Conservation (phyloP, 495 filamentous ascomycete species). For the Daldinia bambusicola region DNA sequence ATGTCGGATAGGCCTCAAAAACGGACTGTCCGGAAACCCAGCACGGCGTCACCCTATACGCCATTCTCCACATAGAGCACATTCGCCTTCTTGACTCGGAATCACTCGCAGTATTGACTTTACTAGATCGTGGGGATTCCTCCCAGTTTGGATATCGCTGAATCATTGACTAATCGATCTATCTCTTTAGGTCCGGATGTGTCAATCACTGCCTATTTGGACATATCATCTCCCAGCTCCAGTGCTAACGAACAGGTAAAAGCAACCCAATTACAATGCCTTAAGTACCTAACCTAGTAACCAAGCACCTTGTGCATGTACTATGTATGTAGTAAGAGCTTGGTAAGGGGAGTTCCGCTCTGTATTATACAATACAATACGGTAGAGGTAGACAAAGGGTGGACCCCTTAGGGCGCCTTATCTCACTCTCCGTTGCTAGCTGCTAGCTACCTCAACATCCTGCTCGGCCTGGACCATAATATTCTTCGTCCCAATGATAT, state of each 20-base stretch:
- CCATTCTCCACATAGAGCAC: constrained; percentile 7
- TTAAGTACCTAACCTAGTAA: background rate
- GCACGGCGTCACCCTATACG: constrained; percentile 10
- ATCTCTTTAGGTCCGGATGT: constrained; percentile 10
- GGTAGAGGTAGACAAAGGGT: constrained; percentile 5
- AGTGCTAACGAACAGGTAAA: constrained; percentile 28
- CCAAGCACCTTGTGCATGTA: background rate
- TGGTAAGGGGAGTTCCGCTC: constrained; percentile 13
- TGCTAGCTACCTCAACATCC: constrained; percentile 2
- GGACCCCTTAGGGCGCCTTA: constrained; percentile 19
- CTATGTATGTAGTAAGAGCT: constrained; percentile 7
- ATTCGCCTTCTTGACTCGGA: constrained; percentile 26
- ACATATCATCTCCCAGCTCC: constrained; percentile 20
- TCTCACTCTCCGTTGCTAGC: constrained; percentile 22
- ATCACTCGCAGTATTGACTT: constrained; percentile 18
- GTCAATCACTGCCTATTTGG: constrained; percentile 34
- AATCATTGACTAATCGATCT: constrained; percentile 15
- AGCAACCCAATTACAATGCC: constrained; percentile 2
- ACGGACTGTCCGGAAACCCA: background rate
- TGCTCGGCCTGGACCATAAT: constrained; percentile 5
- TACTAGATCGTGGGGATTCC: constrained; percentile 34
- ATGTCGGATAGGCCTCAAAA: constrained; percentile 4
- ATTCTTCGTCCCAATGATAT: constrained; percentile 26
- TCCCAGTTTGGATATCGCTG: constrained; percentile 24
- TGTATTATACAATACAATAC: background rate